Evolutionary conservation across 768 basidiomycete genomes (phyloP).

Genomic region (Xerocomellus chrysenteron): DNA sequence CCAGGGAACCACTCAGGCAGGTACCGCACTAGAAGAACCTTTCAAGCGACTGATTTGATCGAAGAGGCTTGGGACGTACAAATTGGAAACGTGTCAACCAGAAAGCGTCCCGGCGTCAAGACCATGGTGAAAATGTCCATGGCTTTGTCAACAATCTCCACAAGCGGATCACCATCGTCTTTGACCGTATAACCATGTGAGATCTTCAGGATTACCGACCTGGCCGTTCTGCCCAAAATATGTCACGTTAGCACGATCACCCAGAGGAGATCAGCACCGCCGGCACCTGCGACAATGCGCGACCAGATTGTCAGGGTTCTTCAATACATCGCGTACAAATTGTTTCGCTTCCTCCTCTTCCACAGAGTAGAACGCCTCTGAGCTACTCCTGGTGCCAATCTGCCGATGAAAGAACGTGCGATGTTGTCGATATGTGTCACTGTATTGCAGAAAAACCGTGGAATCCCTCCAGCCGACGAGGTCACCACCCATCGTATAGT

Average conservation of each 20-base stretch:
- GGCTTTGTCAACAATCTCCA: conserved; percentile 27
- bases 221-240: conserved; percentile 30
- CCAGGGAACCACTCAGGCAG: conserved; percentile 26
- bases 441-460: conserved; percentile 9
- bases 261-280: not conserved
- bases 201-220: conserved; percentile 34
- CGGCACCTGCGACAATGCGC: conserved; percentile 7
- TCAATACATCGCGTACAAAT: conserved; percentile 3
- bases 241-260: not conserved
- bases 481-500: conserved; percentile 20
- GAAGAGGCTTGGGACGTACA: not conserved
- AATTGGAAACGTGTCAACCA: conserved; percentile 8
- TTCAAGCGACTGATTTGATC: not conserved
- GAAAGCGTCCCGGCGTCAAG: conserved; percentile 6
- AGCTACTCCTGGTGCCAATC: conserved; percentile 7
- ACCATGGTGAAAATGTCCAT: conserved; percentile 12
- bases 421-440: conserved; percentile 2
- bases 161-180: conserved; percentile 32
- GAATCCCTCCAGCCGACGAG: conserved; percentile 11
- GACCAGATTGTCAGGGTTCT: not conserved
- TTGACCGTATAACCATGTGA: conserved; percentile 38
- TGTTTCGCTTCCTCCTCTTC: conserved; percentile 4
- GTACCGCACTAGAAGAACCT: conserved; percentile 8
- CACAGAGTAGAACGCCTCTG: not conserved
- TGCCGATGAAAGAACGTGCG: conserved; percentile 8